Evolutionary conservation across 1,139 yeast species (phyloP).

Genomic region (Debaryomyces coudertii): DNA sequence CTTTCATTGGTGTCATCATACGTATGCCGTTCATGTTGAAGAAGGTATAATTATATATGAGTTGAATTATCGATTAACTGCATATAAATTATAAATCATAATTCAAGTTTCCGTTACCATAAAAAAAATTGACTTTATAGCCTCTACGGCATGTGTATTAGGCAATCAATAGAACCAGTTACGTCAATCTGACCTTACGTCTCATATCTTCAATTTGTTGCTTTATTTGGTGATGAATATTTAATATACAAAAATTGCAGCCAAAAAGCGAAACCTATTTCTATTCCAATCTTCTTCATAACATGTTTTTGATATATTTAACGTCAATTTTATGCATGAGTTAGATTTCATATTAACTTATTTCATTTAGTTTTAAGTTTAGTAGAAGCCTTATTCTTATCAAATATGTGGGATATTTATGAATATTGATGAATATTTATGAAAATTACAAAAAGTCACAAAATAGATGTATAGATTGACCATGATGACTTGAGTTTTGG

Average conservation of each 20-base stretch:
- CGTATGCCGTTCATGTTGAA: not conserved
- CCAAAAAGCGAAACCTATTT: not conserved
- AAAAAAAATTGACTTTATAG: too few relatives aligned
- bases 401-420: too few relatives aligned
- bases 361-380: too few relatives aligned
- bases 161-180: too few relatives aligned
- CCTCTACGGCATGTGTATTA: too few relatives aligned
- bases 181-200: too few relatives aligned
- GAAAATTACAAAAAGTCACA: not conserved
- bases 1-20: not conserved
- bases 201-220: not conserved
- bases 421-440: not conserved
- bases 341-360: too few relatives aligned
- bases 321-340: too few relatives aligned
- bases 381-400: too few relatives aligned
- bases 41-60: not conserved
- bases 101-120: too few relatives aligned
- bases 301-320: not conserved
- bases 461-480: not conserved
- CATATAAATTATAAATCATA: not conserved
- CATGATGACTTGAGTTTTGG: too few relatives aligned
- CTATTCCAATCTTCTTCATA: not conserved
- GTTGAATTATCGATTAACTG: not conserved
- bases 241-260: not conserved
- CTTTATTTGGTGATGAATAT: not conserved